A percentile compares a stretch with the other conserved stretches of the same genome.
These are phyloP conservation scores for Pyrus hybrid DNA, from an alignment of 331 rosid species.

Conservation along the genomic window DNA sequence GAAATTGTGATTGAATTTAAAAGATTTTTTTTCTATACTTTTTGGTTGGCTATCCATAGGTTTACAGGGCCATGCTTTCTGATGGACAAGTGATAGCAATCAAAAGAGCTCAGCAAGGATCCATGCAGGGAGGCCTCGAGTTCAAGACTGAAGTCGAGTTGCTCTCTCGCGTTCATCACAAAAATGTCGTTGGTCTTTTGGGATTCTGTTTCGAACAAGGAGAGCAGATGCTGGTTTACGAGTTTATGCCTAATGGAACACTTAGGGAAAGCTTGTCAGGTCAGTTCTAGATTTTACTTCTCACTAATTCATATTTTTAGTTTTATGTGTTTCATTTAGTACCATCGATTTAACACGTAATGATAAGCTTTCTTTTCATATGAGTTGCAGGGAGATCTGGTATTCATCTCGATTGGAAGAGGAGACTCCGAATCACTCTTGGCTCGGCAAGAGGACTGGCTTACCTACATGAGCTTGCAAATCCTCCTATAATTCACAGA, in stretches of 20 bases:
- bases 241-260: constrained; percentile 78
- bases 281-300: constrained; percentile 5
- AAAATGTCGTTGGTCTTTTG: constrained; percentile 83
- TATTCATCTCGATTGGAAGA: constrained; percentile 84
- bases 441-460: constrained; percentile 95
- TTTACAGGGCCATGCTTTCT: constrained; percentile 64
- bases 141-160: constrained; percentile 92
- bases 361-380: background rate
- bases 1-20: background rate
- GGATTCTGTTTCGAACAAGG: constrained; percentile 97
- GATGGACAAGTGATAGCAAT: constrained; percentile 79
- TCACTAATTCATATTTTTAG: background rate
- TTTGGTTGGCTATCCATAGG: constrained; percentile 34
- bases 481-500: constrained; percentile 92
- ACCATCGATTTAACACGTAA: background rate
- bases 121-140: constrained; percentile 90
- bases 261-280: constrained; percentile 76
- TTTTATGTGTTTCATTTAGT: background rate
- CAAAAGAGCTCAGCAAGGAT: constrained; percentile 20
- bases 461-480: constrained; percentile 89
- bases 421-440: constrained; percentile 81
- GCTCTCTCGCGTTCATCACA: constrained; percentile 98
- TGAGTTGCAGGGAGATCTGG: constrained; percentile 60
- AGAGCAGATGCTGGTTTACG: constrained; percentile 90
- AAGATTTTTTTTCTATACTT: background rate